phyloP scores from a whole-genome alignment of 306 rosid genomes.

The Chamaecrista fasciculata region DNA sequence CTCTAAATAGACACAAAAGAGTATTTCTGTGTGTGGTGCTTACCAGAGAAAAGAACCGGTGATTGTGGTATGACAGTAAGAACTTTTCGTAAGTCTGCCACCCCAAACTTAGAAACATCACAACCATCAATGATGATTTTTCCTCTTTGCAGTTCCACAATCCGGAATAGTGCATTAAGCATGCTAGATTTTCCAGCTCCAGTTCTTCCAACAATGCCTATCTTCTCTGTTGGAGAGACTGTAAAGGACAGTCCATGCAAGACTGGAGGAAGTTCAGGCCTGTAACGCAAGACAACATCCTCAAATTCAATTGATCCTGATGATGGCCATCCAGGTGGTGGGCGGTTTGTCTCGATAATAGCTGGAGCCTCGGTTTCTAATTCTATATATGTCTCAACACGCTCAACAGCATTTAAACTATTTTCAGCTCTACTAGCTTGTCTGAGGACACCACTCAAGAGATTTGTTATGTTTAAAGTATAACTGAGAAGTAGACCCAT shows the following conservation, averaged over 20 bases:
- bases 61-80: constrained; percentile 93
- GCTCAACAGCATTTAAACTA: constrained; percentile 85
- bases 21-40: constrained; percentile 15
- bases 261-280: constrained; percentile 91
- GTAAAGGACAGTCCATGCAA: constrained; percentile 70
- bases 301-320: constrained; percentile 68
- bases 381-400: constrained; percentile 68
- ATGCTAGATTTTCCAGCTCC: constrained; percentile 96
- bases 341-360: constrained; percentile 63
- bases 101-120: constrained; percentile 67
- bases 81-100: constrained; percentile 65
- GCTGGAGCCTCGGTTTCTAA: constrained; percentile 73
- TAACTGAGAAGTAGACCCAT: constrained; percentile 93
- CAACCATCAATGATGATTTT: constrained; percentile 65
- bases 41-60: constrained; percentile 88
- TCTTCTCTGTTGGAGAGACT: constrained; percentile 69
- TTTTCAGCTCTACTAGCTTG: constrained; percentile 87
- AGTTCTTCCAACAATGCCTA: constrained; percentile 92
- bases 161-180: constrained; percentile 86
- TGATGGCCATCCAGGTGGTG: constrained; percentile 83
- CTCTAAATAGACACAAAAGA: background rate
- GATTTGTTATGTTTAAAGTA: constrained; percentile 71
- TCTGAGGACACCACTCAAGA: constrained; percentile 71
- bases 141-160: constrained; percentile 76
- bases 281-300: constrained; percentile 75